These are phyloP conservation scores for Aegilops sharonensis DNA, from an alignment of 176 grass and related monocot species.

Conservation along the genomic window DNA sequence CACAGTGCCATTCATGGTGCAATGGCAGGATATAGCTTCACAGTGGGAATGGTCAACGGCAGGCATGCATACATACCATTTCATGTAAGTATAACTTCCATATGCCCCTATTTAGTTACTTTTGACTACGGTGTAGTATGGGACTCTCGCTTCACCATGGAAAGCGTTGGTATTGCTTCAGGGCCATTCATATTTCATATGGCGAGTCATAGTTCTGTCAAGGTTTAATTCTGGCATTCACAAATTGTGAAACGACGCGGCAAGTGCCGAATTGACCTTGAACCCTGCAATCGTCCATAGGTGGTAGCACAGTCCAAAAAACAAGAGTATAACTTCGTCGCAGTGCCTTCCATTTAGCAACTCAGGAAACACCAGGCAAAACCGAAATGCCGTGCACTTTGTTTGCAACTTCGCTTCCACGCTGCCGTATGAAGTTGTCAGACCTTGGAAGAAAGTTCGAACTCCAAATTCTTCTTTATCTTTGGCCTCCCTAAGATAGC, in stretches of 20 bases:
- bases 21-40: conserved; percentile 99
- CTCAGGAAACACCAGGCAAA: not conserved
- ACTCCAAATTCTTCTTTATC: not conserved
- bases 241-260: not conserved
- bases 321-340: not conserved
- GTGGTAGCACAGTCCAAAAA: not conserved
- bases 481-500: not conserved
- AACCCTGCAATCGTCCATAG: not conserved
- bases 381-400: not conserved
- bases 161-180: not conserved
- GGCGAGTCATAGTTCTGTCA: not conserved
- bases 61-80: conserved; percentile 94
- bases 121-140: not conserved
- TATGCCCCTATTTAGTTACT: not conserved
- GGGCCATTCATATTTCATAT: not conserved
- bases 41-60: conserved; percentile 80
- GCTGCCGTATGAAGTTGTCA: not conserved
- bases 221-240: not conserved
- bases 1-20: conserved; percentile 97
- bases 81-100: conserved; percentile 68
- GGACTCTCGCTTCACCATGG: not conserved
- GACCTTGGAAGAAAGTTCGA: not conserved
- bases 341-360: not conserved
- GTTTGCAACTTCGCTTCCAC: conserved; percentile 8
- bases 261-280: not conserved